phyloP scores from a whole-genome alignment of 306 rosid genomes.

The Boehmeria nivea region DNA sequence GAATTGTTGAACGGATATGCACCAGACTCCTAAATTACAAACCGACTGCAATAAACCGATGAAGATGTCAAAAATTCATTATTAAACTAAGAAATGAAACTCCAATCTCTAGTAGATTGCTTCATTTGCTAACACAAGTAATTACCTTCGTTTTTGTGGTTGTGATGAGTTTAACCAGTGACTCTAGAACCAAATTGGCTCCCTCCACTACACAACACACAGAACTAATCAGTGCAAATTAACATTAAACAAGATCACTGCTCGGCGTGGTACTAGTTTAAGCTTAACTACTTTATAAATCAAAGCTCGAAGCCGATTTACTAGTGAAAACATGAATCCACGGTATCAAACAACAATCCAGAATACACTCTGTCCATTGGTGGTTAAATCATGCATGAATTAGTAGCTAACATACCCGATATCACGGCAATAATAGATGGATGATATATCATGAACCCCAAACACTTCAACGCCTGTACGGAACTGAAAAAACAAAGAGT shows the following conservation, averaged over 20 bases:
- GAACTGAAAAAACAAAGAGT: conserved; percentile 32
- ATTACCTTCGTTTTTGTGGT: conserved; percentile 62
- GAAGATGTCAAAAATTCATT: conserved; percentile 2
- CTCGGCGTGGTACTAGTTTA: too few species aligned
- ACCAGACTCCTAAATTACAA: conserved; percentile 87
- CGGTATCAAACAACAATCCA: too few species aligned
- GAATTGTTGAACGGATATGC: conserved; percentile 72
- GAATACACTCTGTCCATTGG: too few species aligned
- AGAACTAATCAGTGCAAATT: not conserved
- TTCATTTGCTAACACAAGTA: not conserved
- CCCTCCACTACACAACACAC: conserved; percentile 44
- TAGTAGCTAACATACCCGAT: conserved; percentile 29
- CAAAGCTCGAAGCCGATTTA: too few species aligned
- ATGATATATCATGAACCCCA: conserved; percentile 85
- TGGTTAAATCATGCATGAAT: too few species aligned
- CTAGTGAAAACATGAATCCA: too few species aligned
- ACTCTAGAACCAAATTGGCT: conserved; percentile 42
- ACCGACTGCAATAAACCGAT: conserved; percentile 47
- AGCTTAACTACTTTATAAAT: too few species aligned
- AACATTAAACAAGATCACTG: too few species aligned
- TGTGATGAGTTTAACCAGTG: conserved; percentile 50
- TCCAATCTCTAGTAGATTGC: not conserved
- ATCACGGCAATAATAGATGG: conserved; percentile 42
- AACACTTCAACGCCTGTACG: conserved; percentile 67
- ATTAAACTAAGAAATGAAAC: not conserved